Evolutionary conservation across 257 asterid genomes (phyloP).

Genomic region (Capsicum baccatum): DNA sequence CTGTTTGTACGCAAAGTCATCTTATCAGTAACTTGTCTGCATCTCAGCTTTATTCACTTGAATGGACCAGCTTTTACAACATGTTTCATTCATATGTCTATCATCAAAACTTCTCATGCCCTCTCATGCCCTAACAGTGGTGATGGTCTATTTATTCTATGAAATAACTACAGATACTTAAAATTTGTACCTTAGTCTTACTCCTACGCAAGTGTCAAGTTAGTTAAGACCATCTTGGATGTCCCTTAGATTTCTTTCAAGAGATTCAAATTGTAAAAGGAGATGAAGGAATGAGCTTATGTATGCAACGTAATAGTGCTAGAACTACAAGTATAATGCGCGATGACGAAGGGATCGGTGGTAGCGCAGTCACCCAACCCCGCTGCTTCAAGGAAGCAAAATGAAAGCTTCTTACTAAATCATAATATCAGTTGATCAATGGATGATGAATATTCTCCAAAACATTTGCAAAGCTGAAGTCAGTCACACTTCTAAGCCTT

Average conservation of each 20-base stretch:
- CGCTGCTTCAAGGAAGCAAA: not conserved
- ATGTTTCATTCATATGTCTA: too few relatives aligned
- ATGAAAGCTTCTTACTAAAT: not conserved
- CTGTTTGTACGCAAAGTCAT: too few relatives aligned
- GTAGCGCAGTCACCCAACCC: not conserved
- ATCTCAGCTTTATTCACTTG: too few relatives aligned
- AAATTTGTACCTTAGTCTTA: not conserved
- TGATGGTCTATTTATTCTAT: too few relatives aligned
- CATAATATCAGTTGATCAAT: not conserved
- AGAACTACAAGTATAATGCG: not conserved
- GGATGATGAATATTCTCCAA: constrained; percentile 3
- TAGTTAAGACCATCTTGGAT: not conserved
- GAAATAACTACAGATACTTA: not conserved
- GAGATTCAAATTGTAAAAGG: not conserved
- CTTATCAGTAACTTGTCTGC: too few relatives aligned
- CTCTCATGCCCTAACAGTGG: too few relatives aligned
- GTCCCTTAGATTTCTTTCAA: not conserved
- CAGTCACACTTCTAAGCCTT: not conserved
- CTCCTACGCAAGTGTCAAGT: not conserved
- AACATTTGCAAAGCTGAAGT: constrained; percentile 21
- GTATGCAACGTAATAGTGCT: not conserved
- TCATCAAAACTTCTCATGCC: too few relatives aligned
- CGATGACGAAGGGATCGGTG: not conserved
- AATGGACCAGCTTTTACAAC: too few relatives aligned
- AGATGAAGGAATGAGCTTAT: not conserved